Percentiles rank a stretch among this genome's conserved stretches.
Conservation (phyloP, 805 yeast species). For the Sugiyamaella floridensis region DNA sequence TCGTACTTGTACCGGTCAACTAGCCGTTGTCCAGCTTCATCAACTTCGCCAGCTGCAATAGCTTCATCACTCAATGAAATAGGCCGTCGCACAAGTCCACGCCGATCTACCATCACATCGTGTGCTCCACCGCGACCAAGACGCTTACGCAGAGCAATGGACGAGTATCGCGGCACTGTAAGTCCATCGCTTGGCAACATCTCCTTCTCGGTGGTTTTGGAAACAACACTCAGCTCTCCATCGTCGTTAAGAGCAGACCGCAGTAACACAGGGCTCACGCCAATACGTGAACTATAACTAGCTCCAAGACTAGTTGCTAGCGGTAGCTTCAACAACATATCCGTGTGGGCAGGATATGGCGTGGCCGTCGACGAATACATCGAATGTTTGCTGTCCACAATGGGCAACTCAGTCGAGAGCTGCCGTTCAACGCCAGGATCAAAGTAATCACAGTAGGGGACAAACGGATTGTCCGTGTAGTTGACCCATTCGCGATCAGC, state of each 20-base stretch:
- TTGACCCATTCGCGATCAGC: conserved; percentile 68
- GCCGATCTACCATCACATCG: conserved; percentile 67
- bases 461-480: conserved; percentile 77
- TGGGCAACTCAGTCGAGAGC: conserved; percentile 26
- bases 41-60: conserved; percentile 25
- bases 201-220: conserved; percentile 16
- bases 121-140: conserved; percentile 56
- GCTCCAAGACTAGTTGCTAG: conserved; percentile 25
- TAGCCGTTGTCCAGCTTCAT: conserved; percentile 29
- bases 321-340: conserved; percentile 28
- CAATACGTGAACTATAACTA: conserved; percentile 22
- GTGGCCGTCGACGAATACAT: conserved; percentile 73
- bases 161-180: conserved; percentile 23
- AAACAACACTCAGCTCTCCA: conserved; percentile 16
- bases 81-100: conserved; percentile 38
- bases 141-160: conserved; percentile 55
- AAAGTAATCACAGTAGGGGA: conserved; percentile 69
- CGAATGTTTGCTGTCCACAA: conserved; percentile 53
- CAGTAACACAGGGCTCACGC: conserved; percentile 21
- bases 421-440: conserved; percentile 36
- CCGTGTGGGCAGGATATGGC: conserved; percentile 36
- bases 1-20: conserved; percentile 65
- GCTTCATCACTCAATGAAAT: conserved; percentile 22
- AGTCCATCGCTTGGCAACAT: conserved; percentile 12
- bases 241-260: conserved; percentile 12